Percentiles rank a stretch among this genome's conserved stretches.
phyloP scores from a whole-genome alignment of 257 asterid genomes.

The Solanum appendiculatum region DNA sequence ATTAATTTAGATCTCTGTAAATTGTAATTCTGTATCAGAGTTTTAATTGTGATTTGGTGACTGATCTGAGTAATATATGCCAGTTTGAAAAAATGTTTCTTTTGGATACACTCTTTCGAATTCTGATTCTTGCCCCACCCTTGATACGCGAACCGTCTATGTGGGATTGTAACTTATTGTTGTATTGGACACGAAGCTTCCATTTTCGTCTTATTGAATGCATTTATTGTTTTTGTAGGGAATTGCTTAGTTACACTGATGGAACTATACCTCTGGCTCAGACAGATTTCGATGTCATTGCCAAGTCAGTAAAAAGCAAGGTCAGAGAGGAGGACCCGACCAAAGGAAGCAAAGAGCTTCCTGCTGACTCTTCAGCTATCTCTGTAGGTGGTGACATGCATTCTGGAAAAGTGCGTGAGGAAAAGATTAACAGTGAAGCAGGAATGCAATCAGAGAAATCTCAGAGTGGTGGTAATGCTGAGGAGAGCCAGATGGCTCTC shows the following conservation, averaged over 20 bases:
- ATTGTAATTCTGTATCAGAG: neutral
- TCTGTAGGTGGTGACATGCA: conserved; percentile 5
- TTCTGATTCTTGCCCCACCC: neutral
- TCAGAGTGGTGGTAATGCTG: conserved; percentile 16
- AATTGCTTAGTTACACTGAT: conserved; percentile 64
- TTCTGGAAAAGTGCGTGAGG: conserved; percentile 5
- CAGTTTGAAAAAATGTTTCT: neutral
- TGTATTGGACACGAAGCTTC: neutral
- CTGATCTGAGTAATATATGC: neutral
- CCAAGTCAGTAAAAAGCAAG: conserved; percentile 24
- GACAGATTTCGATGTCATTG: conserved; percentile 70
- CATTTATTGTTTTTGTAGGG: conserved; percentile 36
- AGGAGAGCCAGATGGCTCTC: conserved; percentile 57
- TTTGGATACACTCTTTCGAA: neutral
- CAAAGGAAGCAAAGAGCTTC: conserved; percentile 17
- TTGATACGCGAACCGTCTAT: neutral
- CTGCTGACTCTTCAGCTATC: conserved; percentile 14
- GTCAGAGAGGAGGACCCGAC: conserved; percentile 3
- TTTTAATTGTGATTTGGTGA: neutral
- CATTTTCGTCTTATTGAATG: neutral
- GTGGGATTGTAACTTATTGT: neutral
- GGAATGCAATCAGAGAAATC: conserved; percentile 20
- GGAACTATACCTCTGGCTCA: conserved; percentile 57
- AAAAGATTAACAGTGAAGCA: conserved; percentile 1
- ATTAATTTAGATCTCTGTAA: neutral